phyloP scores from a whole-genome alignment of 768 basidiomycete species.

The Phlebiopsis gigantea region DNA sequence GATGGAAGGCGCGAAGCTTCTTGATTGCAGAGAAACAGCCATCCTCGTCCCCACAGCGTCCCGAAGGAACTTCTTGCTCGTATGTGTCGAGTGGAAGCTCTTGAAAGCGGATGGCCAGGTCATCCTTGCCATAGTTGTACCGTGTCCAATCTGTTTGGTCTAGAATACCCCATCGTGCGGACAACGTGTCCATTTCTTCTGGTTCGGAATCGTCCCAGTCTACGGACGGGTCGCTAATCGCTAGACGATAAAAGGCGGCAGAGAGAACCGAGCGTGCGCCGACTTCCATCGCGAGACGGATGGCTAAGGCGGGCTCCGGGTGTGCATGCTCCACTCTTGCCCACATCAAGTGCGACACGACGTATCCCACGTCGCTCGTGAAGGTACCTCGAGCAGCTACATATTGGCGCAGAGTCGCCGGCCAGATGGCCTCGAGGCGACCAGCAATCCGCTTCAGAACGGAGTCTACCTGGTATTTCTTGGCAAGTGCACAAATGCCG shows the following conservation, averaged over 20 bases:
- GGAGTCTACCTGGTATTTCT: constrained; percentile 25
- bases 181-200: background rate
- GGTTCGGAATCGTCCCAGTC: background rate
- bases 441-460: constrained; percentile 19
- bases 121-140: background rate
- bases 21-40: no score
- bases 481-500: constrained; percentile 13
- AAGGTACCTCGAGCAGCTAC: no score
- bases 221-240: background rate
- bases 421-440: constrained; percentile 24
- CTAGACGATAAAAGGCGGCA: constrained; percentile 14
- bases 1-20: no score
- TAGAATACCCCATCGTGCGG: background rate
- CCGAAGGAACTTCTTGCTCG: no score
- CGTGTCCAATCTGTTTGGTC: background rate
- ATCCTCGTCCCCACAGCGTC: no score
- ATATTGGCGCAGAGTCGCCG: no score
- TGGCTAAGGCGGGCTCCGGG: constrained; percentile 5
- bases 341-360: background rate
- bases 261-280: constrained; percentile 10
- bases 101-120: no score
- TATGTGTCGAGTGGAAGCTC: no score
- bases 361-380: no score
- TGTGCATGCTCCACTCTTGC: background rate
- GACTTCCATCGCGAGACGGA: constrained; percentile 12